Evolutionary conservation across 495 filamentous ascomycete genomes (phyloP), one percentile per base, ranked within the genome.

Genomic region (Amniculicola lignicola): DNA sequence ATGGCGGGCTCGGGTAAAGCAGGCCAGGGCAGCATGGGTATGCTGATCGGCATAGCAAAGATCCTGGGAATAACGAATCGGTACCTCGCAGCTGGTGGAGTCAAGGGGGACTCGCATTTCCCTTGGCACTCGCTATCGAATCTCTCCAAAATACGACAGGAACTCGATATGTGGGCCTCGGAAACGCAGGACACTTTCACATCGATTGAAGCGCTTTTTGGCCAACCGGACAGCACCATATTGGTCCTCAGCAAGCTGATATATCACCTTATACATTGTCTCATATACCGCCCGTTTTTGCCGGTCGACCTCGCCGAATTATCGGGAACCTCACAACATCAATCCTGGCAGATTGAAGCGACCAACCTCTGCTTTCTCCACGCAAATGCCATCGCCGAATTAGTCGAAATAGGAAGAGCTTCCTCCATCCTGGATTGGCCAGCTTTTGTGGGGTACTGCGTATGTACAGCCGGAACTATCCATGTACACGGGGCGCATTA

Each of bases 331-430:
- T 86, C 87, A 0, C 88, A 92, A 63, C 87, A 94, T 58, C 88
- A 91, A 65, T 89, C 86, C 28, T 94, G 89, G 89, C 88, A 92
- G 68, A 91, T 91, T 45, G 87, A 90, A 62, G 86, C 88, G 0
- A 91, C 88, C 0, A 89, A 90, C 54, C 78, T 90, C 45, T 92
- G 88, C 68, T 91, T 94, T 67, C 76, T 87, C 14, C 89, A 94
- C 59, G 87, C 89, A 7, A 94, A 92, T 68, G 87, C 88, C 0
- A 89, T 94, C 44, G 83, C 86, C 4, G 88, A 92, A 59, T 74
- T 94, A 0, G 86, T 91, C 16, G 86, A 90, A 65, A 78, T 91
- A 18, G 87, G 85, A 1, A 81, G 82, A 41, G 75, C 72, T 31
- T 76, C 75, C 29, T 75, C 81, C 3, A 76, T 83, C 6, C 80